Evolutionary conservation across 2,329 filamentous ascomycete genomes (phyloP).

Genomic region (Hysterium pulicare): DNA sequence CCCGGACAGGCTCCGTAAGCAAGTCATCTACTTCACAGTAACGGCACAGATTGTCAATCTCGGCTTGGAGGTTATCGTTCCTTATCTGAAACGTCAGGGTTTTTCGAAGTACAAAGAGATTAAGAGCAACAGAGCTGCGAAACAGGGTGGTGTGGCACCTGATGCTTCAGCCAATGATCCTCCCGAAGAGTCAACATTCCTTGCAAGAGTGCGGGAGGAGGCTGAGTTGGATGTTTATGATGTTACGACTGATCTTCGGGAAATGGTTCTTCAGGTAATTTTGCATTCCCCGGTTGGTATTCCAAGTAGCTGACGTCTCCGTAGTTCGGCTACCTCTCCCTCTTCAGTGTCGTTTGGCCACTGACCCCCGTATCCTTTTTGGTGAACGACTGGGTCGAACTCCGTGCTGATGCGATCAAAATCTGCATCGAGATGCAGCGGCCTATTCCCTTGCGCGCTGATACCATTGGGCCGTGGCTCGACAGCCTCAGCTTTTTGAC

Average conservation of each 20-base stretch:
- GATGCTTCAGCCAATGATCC: slow-evolving; percentile 58
- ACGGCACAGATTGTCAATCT: slow-evolving; percentile 91
- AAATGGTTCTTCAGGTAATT: slow-evolving; percentile 83
- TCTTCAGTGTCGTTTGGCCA: slow-evolving; percentile 94
- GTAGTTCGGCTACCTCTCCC: slow-evolving; percentile 75
- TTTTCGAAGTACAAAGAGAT: slow-evolving; percentile 77
- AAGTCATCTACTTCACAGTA: slow-evolving; percentile 94
- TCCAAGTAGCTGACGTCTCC: slow-evolving; percentile 23
- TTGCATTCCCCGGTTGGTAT: neutral
- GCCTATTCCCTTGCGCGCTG: slow-evolving; percentile 82
- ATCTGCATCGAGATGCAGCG: slow-evolving; percentile 86
- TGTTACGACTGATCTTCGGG: slow-evolving; percentile 83
- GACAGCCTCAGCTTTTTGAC: slow-evolving; percentile 83
- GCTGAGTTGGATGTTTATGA: slow-evolving; percentile 81
- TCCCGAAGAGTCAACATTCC: slow-evolving; percentile 75
- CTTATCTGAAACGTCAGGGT: slow-evolving; percentile 75
- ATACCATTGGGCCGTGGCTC: slow-evolving; percentile 93
- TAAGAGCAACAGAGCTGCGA: slow-evolving; percentile 57
- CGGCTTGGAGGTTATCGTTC: slow-evolving; percentile 77
- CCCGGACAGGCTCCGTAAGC: slow-evolving; percentile 75
- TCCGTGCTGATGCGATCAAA: slow-evolving; percentile 90
- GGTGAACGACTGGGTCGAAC: slow-evolving; percentile 93
- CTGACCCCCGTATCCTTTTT: slow-evolving; percentile 86
- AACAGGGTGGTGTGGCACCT: slow-evolving; percentile 52
- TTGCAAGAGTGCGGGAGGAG: slow-evolving; percentile 77